Percentiles rank a stretch among this genome's conserved stretches.
Conservation (phyloP, 345 rosid species). For the Turnera subulata region DNA sequence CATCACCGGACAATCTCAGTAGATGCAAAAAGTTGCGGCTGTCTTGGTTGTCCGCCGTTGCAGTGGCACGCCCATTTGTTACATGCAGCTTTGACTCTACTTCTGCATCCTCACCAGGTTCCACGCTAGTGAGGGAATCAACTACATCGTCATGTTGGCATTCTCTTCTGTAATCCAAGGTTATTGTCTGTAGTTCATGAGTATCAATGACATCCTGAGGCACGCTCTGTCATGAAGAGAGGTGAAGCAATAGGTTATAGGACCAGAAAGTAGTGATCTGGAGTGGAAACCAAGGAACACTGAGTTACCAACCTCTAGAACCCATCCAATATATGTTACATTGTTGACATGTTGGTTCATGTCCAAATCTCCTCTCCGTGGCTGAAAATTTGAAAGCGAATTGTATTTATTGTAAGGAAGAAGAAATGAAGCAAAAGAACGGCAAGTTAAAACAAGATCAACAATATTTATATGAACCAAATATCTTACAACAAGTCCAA, state of each 20-base stretch:
- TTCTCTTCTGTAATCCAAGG: slow-evolving; percentile 83
- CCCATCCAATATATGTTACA: slow-evolving; percentile 90
- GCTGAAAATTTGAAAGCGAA: slow-evolving; percentile 37
- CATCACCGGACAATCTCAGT: slow-evolving; percentile 62
- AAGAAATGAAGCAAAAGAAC: too few species aligned
- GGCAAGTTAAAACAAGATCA: neutral
- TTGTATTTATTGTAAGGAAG: too few species aligned
- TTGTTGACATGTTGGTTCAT: slow-evolving; percentile 97
- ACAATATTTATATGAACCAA: neutral
- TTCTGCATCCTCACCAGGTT: slow-evolving; percentile 27
- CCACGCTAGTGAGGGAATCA: slow-evolving; percentile 75
- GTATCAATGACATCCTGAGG: slow-evolving; percentile 85
- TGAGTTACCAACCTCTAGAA: slow-evolving; percentile 64
- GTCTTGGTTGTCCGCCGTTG: slow-evolving; percentile 22
- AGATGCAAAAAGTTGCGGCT: slow-evolving; percentile 60
- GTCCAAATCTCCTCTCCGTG: slow-evolving; percentile 91
- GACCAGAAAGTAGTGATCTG: neutral
- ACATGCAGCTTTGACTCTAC: slow-evolving; percentile 27
- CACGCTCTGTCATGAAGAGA: slow-evolving; percentile 63
- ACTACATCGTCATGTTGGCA: slow-evolving; percentile 82
- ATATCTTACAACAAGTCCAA: slow-evolving; percentile 62
- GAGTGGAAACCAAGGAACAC: neutral
- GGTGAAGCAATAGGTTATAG: neutral
- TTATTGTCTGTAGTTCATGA: slow-evolving; percentile 76
- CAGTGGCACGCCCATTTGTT: slow-evolving; percentile 54